phyloP scores from a whole-genome alignment of 148 eudicot genomes.

The Rhododendron henanense region DNA sequence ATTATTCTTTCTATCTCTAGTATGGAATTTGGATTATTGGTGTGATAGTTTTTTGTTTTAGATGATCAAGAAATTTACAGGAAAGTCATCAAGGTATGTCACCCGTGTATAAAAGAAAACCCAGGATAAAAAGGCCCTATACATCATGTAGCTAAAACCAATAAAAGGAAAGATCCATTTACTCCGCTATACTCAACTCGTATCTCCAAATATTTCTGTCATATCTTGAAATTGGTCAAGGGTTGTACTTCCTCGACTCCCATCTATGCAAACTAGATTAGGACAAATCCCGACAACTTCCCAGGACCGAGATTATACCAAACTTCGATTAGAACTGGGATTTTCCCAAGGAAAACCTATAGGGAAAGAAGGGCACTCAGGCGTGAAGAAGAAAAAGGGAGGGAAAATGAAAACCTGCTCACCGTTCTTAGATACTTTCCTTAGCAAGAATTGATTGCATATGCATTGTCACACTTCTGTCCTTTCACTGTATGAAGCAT shows the following conservation, averaged over 20 bases:
- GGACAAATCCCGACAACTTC: neutral
- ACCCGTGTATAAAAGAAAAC: neutral
- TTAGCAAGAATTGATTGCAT: neutral
- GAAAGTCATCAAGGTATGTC: neutral
- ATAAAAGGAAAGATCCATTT: neutral
- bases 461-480: neutral
- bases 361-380: neutral
- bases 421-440: neutral
- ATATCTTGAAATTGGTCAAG: neutral
- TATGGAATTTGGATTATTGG: neutral
- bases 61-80: neutral
- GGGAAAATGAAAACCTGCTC: neutral
- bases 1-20: neutral
- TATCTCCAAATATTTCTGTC: neutral
- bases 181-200: neutral
- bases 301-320: neutral
- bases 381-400: neutral
- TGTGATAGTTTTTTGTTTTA: neutral
- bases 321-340: neutral
- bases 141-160: neutral
- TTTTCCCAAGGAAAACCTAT: neutral
- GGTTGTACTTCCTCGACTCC: neutral
- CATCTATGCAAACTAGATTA: neutral
- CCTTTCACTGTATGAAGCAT: neutral
- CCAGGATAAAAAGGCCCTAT: neutral